Base-by-base conservation (phyloP, 176 grass and related monocot genomes). In the Elymus sibiricus region DNA sequence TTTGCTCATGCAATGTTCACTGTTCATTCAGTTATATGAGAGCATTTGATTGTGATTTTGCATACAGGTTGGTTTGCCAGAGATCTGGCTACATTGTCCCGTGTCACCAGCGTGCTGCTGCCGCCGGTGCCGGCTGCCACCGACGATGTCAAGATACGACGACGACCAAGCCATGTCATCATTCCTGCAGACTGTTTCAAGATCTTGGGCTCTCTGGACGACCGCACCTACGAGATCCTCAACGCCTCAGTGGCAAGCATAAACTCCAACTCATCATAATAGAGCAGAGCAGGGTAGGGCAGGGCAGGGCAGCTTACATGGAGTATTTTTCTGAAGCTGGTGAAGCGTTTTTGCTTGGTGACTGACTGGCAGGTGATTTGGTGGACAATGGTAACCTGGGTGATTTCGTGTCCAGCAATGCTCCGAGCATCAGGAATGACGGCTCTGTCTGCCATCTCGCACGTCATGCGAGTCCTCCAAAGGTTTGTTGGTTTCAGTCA, bases 1-100 rank as follows among this genome's bases (percentile, higher is more conserved):
- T 32, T 32, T 32, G 31, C 31, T 32, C 31, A 32, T 32, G 31
- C 31, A 32, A 32, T 32, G 38, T 39, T 39, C 38, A 39, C 16
- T 44, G 39, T 78, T 55, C 5, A 74, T 63, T 24, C 19, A 77
- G 38, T 15, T 39, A 1, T 9, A 39, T 39, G 1, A 39, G 38
- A 39, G 38, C 38, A 39, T 39, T 1, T 39, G 38, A 39, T 8
- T 39, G 38, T 39, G 38, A 39, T 39, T 39, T 39, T 39, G 38
- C 1, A 1, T 85, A 8, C 83, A 97, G 94, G 94, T 76, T 97
- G 90, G 94, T 94, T 97, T 89, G 92, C 94, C 77, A 86, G 88
- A 82, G 92, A 97, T 86, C 88, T 87, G 58, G 35, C 84, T 58
- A 97, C 83, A 32, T 79, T 97, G 28, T 89, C 70, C 60, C 79